These are phyloP conservation scores for Ceratocystis eucalypticola DNA, from an alignment of 2,329 filamentous ascomycete species.

Conservation along the genomic window DNA sequence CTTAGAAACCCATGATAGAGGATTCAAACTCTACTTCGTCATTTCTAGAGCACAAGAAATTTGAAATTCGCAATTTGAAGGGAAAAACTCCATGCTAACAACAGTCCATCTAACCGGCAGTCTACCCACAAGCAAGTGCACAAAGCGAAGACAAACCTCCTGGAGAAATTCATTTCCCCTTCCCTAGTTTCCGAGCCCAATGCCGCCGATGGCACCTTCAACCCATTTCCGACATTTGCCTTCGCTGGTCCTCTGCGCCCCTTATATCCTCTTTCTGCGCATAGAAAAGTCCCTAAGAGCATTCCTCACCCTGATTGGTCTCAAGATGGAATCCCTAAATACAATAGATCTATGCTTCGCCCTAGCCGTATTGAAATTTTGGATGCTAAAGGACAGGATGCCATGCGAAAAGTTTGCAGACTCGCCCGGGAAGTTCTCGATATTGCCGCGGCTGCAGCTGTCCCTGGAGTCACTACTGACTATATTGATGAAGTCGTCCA, in stretches of 20 bases:
- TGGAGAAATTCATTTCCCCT: slow-evolving; percentile 61
- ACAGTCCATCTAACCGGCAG: not conserved
- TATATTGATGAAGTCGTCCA: slow-evolving; percentile 91
- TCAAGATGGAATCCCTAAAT: slow-evolving; percentile 60
- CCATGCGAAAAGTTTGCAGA: slow-evolving; percentile 84
- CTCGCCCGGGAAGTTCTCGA: slow-evolving; percentile 85
- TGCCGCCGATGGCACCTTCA: slow-evolving; percentile 78
- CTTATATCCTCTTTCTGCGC: slow-evolving; percentile 68
- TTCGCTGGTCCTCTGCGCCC: slow-evolving; percentile 74
- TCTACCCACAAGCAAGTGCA: slow-evolving; percentile 40
- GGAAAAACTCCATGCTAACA: not conserved
- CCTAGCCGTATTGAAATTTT: slow-evolving; percentile 74
- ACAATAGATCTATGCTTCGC: slow-evolving; percentile 46
- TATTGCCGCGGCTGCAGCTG: slow-evolving; percentile 67
- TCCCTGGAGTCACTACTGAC: slow-evolving; percentile 91
- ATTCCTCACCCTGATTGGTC: slow-evolving; percentile 84
- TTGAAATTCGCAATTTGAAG: no score
- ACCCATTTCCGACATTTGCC: slow-evolving; percentile 79
- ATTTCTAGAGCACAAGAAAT: no score
- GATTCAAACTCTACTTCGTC: no score
- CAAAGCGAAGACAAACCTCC: slow-evolving; percentile 63
- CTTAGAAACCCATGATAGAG: not conserved
- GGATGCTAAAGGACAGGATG: slow-evolving; percentile 66
- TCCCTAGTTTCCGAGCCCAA: slow-evolving; percentile 82
- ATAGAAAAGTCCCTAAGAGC: slow-evolving; percentile 59